A percentile compares a stretch with the other conserved stretches of the same genome.
Evolutionary conservation across 176 grass and related monocot species (phyloP).

Genomic region (Oryza nivara): DNA sequence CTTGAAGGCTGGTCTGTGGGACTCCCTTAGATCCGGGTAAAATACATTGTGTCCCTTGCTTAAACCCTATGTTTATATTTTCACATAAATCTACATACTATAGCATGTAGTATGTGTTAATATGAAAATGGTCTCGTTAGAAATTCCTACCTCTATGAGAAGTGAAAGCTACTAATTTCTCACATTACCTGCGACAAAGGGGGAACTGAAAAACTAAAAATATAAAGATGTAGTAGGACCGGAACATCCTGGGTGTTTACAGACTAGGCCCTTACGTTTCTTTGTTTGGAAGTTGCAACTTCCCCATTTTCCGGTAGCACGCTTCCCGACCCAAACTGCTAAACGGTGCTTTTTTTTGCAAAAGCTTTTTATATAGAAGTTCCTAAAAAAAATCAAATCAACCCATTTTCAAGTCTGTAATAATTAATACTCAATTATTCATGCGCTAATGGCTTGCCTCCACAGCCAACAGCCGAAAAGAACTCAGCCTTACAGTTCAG

Average conservation of each 20-base stretch:
- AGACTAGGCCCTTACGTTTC: no score
- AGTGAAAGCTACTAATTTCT: background rate
- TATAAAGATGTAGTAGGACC: background rate
- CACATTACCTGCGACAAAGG: background rate
- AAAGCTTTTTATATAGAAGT: no score
- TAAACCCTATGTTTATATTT: background rate
- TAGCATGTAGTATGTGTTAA: background rate
- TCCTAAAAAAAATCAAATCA: no score
- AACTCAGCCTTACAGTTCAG: background rate
- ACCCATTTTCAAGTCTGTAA: no score
- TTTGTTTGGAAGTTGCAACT: no score
- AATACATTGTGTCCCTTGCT: conserved; percentile 14
- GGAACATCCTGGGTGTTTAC: background rate
- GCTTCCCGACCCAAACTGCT: no score
- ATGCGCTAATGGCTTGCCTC: no score
- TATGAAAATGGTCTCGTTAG: background rate
- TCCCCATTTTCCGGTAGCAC: no score
- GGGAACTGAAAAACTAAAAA: background rate
- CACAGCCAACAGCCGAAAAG: no score
- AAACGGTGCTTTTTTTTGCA: no score
- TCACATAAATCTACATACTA: background rate
- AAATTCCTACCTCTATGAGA: background rate
- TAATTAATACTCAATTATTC: no score
- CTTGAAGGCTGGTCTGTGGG: conserved; percentile 92
- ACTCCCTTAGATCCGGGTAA: conserved; percentile 90